A percentile compares a stretch with the other conserved stretches of the same genome.
Conservation (phyloP, 2,329 filamentous ascomycete species). For the Cordyceps pruinosa region DNA sequence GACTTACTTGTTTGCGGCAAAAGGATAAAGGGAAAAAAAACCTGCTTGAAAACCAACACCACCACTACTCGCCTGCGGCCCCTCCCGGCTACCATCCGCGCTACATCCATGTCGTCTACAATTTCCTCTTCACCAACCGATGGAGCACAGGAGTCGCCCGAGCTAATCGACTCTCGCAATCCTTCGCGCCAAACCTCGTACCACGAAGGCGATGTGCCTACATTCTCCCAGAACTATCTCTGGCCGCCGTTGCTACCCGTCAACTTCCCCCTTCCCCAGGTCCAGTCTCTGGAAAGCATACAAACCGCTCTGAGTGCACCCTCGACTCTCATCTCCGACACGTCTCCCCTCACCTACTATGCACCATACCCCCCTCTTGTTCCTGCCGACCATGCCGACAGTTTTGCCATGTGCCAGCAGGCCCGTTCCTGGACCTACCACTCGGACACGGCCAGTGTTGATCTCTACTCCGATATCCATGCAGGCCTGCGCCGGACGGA, state of each 20-base stretch:
- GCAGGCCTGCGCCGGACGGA: background rate
- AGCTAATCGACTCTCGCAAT: background rate
- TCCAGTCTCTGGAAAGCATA: constrained; percentile 1
- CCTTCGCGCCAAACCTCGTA: constrained; percentile 5
- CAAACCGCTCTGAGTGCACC: background rate
- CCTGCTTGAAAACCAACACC: background rate
- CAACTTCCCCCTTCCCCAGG: background rate
- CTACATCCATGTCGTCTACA: constrained; percentile 9
- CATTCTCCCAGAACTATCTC: background rate
- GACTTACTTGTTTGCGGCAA: background rate
- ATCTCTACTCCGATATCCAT: background rate
- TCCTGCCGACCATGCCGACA: background rate
- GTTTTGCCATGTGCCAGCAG: background rate
- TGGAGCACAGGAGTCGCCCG: background rate
- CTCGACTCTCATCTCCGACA: background rate
- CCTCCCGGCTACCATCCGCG: background rate
- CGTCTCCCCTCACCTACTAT: background rate
- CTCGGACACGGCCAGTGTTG: background rate
- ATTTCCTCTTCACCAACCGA: constrained; percentile 1
- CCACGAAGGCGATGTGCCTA: background rate
- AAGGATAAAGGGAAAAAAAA: background rate
- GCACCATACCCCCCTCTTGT: background rate
- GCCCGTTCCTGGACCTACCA: background rate
- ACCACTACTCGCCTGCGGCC: background rate
- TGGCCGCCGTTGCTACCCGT: background rate